Conservation (phyloP, 257 asterid genomes). For the Scutellaria galericulata region DNA sequence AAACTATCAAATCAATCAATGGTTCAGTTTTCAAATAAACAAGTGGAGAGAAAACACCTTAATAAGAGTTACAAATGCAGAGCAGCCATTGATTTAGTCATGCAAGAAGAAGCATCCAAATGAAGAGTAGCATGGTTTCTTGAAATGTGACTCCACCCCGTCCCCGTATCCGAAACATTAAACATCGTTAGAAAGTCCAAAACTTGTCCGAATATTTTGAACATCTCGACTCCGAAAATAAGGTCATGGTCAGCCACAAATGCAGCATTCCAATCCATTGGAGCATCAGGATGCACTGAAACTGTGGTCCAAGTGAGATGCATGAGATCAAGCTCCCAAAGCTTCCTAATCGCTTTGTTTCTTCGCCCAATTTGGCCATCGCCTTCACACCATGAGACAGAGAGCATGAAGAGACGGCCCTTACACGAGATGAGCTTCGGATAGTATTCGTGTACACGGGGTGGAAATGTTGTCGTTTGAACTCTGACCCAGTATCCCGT, state of each 20-base stretch:
- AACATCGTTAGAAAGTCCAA: constrained; percentile 84
- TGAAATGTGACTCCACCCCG: constrained; percentile 71
- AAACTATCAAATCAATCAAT: constrained; percentile 22
- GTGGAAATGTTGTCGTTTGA: constrained; percentile 59
- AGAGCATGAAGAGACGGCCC: constrained; percentile 69
- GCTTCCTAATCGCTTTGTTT: constrained; percentile 90
- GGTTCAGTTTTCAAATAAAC: constrained; percentile 9
- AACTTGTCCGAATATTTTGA: constrained; percentile 93
- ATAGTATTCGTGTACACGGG: constrained; percentile 86
- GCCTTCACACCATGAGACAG: constrained; percentile 97
- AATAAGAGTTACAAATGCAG: constrained; percentile 50
- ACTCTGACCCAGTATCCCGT: constrained; percentile 80
- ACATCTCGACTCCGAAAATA: constrained; percentile 91
- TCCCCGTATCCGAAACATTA: constrained; percentile 43
- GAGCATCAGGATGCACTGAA: constrained; percentile 89
- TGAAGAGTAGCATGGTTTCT: constrained; percentile 71
- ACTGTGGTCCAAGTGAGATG: constrained; percentile 65
- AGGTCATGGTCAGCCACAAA: constrained; percentile 65
- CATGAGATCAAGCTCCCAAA: constrained; percentile 83
- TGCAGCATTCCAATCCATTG: constrained; percentile 99
- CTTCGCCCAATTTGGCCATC: constrained; percentile 92
- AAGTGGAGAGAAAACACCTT: neutral
- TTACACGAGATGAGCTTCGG: constrained; percentile 74
- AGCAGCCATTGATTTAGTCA: constrained; percentile 78
- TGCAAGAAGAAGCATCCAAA: constrained; percentile 74